phyloP scores from a whole-genome alignment of 1,139 yeast species.

The Pichia cactophila region DNA sequence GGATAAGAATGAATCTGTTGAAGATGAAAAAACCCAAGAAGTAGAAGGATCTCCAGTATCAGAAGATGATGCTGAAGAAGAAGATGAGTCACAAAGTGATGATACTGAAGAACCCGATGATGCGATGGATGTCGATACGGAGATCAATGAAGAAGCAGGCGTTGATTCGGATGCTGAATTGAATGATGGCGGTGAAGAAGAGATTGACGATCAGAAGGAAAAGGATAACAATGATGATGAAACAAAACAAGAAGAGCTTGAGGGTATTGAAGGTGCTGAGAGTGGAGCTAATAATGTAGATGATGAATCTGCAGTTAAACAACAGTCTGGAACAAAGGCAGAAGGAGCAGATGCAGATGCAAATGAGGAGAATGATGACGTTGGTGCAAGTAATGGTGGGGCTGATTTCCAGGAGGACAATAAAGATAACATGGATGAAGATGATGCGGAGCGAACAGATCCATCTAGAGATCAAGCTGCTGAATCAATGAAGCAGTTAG shows the following conservation, averaged over 20 bases:
- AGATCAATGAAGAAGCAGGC: slow-evolving; percentile 24
- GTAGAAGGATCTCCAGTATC: slow-evolving; percentile 28
- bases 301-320: slow-evolving; percentile 62
- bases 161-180: slow-evolving; percentile 27
- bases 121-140: slow-evolving; percentile 25
- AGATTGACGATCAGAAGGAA: slow-evolving; percentile 15
- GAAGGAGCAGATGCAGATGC: slow-evolving; percentile 72
- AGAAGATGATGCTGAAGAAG: slow-evolving; percentile 28
- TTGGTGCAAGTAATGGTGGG: slow-evolving; percentile 66
- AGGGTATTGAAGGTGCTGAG: slow-evolving; percentile 34
- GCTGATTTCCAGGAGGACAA: slow-evolving; percentile 35
- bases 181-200: slow-evolving; percentile 19
- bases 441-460: slow-evolving; percentile 40
- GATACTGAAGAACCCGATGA: slow-evolving; percentile 15
- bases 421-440: slow-evolving; percentile 26
- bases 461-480: slow-evolving; percentile 65
- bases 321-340: slow-evolving; percentile 62
- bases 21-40: slow-evolving; percentile 24
- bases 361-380: slow-evolving; percentile 57
- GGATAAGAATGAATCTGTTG: slow-evolving; percentile 28
- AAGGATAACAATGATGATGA: slow-evolving; percentile 40
- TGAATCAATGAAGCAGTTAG: slow-evolving; percentile 78
- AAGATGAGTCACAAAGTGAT: slow-evolving; percentile 20
- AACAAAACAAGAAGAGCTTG: slow-evolving; percentile 38
- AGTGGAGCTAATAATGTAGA: slow-evolving; percentile 37